These are phyloP conservation scores for Penicillium manginii DNA, from an alignment of 495 filamentous ascomycete genomes.

Conservation along the genomic window DNA sequence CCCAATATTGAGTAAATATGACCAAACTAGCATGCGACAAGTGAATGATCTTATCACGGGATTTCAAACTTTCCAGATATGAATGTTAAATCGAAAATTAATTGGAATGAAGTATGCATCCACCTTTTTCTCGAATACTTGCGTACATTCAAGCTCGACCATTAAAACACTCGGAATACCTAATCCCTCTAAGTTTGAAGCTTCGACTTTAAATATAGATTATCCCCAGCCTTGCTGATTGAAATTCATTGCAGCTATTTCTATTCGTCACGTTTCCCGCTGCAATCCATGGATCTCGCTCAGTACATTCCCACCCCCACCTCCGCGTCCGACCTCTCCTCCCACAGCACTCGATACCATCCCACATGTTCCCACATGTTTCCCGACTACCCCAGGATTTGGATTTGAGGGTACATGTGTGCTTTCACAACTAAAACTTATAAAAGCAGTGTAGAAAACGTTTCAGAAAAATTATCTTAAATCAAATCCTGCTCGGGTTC, in stretches of 20 bases:
- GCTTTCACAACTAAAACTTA: not conserved
- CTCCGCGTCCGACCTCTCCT: conserved; percentile 19
- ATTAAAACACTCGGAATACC: too few species aligned
- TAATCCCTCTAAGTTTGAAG: too few species aligned
- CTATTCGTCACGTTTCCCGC: too few species aligned
- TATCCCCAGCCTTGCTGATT: too few species aligned
- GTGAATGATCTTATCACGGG: conserved; percentile 29
- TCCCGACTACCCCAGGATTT: not conserved
- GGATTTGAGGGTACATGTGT: not conserved
- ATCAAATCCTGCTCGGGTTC: not conserved
- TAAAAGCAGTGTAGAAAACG: not conserved
- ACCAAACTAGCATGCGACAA: conserved; percentile 33
- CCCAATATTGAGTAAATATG: conserved; percentile 29
- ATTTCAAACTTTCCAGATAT: conserved; percentile 24
- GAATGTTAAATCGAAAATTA: too few species aligned
- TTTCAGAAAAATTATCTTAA: too few species aligned
- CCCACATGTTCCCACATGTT: not conserved
- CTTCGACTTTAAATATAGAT: too few species aligned
- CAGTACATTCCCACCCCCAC: conserved; percentile 5
- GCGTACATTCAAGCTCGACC: too few species aligned
- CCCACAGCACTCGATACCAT: not conserved
- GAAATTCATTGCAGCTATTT: not conserved
- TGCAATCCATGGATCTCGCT: not conserved
- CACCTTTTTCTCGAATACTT: too few species aligned
- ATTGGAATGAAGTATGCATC: not conserved